Percentiles rank a stretch among this genome's conserved stretches.
These are phyloP conservation scores for Pseudopyrenochaeta lycopersici DNA, from an alignment of 2,329 filamentous ascomycete genomes.

Conservation along the genomic window DNA sequence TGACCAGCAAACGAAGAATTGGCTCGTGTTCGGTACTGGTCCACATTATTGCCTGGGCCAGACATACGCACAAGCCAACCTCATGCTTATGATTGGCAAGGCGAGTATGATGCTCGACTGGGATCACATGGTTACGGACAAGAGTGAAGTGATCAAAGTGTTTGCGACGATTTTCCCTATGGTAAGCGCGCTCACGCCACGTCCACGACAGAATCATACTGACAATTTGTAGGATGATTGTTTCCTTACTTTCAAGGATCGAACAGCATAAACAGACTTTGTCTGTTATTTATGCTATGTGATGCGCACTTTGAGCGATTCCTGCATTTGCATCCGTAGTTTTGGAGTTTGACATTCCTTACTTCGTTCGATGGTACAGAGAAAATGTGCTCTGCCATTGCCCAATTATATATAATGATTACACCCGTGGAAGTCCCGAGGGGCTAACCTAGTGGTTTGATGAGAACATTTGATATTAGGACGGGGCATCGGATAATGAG, in stretches of 20 bases:
- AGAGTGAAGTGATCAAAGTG: slow-evolving; percentile 94
- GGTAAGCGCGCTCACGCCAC: slow-evolving; percentile 64
- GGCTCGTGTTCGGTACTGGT: slow-evolving; percentile 92
- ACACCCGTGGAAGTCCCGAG: slow-evolving; percentile 23
- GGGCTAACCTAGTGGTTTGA: slow-evolving; percentile 18
- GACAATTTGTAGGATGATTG: slow-evolving; percentile 74
- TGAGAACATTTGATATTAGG: slow-evolving; percentile 20
- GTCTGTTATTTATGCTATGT: slow-evolving; percentile 18
- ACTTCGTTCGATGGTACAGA: slow-evolving; percentile 24
- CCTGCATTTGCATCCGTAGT: slow-evolving; percentile 35
- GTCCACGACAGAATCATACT: slow-evolving; percentile 12
- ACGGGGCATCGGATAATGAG: slow-evolving; percentile 10
- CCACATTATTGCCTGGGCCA: slow-evolving; percentile 97
- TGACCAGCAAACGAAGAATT: slow-evolving; percentile 94
- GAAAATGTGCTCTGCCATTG: slow-evolving; percentile 17
- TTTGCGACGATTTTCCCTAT: slow-evolving; percentile 98
- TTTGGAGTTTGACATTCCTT: slow-evolving; percentile 24
- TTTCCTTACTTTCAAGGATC: slow-evolving; percentile 73
- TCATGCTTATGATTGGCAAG: slow-evolving; percentile 90
- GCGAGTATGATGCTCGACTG: slow-evolving; percentile 87
- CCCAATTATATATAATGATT: slow-evolving; percentile 40
- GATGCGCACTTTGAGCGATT: slow-evolving; percentile 33
- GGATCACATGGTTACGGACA: slow-evolving; percentile 84
- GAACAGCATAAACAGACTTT: slow-evolving; percentile 29
- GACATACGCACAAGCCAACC: slow-evolving; percentile 86